A percentile compares a stretch with the other conserved stretches of the same genome.
Conservation (phyloP, 2,329 filamentous ascomycete species). For the Ophiostoma sp. region DNA sequence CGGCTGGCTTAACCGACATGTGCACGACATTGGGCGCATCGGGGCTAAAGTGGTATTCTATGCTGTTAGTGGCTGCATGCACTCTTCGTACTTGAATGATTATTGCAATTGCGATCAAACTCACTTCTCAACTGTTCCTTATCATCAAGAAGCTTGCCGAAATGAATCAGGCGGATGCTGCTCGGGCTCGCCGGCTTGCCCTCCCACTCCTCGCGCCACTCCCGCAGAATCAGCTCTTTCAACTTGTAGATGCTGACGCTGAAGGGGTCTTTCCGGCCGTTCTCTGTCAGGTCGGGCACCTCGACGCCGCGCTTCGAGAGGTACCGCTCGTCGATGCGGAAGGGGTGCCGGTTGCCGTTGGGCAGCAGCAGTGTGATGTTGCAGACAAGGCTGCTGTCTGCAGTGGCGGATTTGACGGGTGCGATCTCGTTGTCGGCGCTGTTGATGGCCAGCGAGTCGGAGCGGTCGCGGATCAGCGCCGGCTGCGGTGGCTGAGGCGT, state of each 20-base stretch:
- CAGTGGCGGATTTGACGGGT: slow-evolving; percentile 7
- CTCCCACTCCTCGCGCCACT: slow-evolving; percentile 94
- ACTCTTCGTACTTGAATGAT: background rate
- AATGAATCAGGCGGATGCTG: slow-evolving; percentile 85
- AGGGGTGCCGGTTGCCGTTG: slow-evolving; percentile 77
- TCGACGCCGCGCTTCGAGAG: slow-evolving; percentile 73
- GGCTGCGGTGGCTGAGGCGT: slow-evolving; percentile 19
- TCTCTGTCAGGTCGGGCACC: slow-evolving; percentile 59
- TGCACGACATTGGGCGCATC: slow-evolving; percentile 82
- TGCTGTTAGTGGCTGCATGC: background rate
- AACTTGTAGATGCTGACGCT: slow-evolving; percentile 89
- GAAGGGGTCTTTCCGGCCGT: slow-evolving; percentile 67
- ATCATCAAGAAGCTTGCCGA: slow-evolving; percentile 85
- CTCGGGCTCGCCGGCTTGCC: slow-evolving; percentile 77
- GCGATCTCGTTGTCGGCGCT: slow-evolving; percentile 19
- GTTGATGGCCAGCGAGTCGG: background rate
- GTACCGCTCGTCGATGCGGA: slow-evolving; percentile 84
- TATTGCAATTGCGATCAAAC: slow-evolving; percentile 29
- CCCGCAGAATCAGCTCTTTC: slow-evolving; percentile 87
- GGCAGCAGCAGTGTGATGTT: slow-evolving; percentile 79
- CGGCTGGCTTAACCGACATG: slow-evolving; percentile 85
- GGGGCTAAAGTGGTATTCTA: slow-evolving; percentile 73
- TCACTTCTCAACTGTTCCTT: slow-evolving; percentile 79
- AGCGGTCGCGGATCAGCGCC: slow-evolving; percentile 30
- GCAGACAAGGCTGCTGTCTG: slow-evolving; percentile 36